Conservation (phyloP, 805 yeast species). For the Komagataella populi region DNA sequence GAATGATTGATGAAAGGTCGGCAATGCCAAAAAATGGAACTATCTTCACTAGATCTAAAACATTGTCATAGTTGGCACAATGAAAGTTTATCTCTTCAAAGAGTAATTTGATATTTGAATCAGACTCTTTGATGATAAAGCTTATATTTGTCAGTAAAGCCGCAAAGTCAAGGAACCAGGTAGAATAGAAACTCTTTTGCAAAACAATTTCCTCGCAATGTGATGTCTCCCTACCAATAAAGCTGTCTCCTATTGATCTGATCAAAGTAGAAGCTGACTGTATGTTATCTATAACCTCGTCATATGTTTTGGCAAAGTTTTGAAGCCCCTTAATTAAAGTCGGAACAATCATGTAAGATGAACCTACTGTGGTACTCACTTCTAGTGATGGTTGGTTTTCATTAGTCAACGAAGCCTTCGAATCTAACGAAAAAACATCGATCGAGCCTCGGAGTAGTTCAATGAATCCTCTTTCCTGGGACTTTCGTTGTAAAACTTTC, state of each 20-base stretch:
- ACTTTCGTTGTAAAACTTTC: background rate
- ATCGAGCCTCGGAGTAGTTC: background rate
- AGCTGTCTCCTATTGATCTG: background rate
- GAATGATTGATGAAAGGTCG: background rate
- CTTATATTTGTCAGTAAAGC: background rate
- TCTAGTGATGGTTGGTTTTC: background rate
- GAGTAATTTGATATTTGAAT: background rate
- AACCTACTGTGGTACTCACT: background rate
- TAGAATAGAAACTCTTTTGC: background rate
- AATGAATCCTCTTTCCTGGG: background rate
- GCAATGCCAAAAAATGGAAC: background rate
- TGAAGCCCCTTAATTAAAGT: background rate
- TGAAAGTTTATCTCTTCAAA: background rate
- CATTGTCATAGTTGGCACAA: background rate
- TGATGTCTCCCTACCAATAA: background rate
- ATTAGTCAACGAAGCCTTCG: background rate
- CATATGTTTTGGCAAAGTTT: background rate
- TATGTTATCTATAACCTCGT: background rate
- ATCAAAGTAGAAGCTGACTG: background rate
- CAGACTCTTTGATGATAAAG: background rate
- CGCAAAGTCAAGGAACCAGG: background rate
- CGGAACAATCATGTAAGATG: background rate
- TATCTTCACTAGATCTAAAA: background rate
- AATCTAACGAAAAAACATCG: background rate
- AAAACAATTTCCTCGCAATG: background rate